Evolutionary conservation across 106 monocot species (phyloP), one percentile per base, ranked within the genome.

Genomic region (Hemerocallis citrina): DNA sequence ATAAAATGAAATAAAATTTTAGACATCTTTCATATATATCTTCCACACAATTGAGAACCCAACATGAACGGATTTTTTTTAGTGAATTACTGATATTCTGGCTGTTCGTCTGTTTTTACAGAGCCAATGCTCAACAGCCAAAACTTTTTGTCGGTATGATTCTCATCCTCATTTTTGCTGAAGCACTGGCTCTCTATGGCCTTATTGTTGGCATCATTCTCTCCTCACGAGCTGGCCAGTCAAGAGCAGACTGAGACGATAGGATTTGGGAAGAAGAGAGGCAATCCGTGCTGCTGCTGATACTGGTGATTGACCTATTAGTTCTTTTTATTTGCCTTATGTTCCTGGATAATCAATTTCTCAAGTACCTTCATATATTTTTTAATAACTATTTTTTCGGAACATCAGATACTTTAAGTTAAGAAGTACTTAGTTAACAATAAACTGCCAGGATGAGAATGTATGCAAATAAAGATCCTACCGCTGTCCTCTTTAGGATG

Each of bases 121-220:
- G 81, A 58, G 81, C 81, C 5, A 81, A 81, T 33, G 81, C 81
- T 14, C 81, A 81, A 23, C 81, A 81, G 57, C 81, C 81, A 5
- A 81, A 81, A 39, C 70, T 81, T 29, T 81, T 81, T 36, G 81
- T 81, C 5, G 81, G 81, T 45, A 81, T 81, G 81, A 81, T 81
- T 52, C 81, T 81, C 10, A 81, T 81, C 21, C 75, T 81, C 28
- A 81, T 81, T 32, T 81, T 81, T 59, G 81, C 81, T 1, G 81
- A 81, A 46, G 81, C 81, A 3, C 52, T 81, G 32, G 81, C 81
- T 17, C 72, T 81, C 17, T 81, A 81, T 39, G 81, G 81, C 23
- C 67, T 81, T 15, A 81, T 81, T 28, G 81, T 81, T 1, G 75
- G 81, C 25, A 80, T 80, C 61, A 80, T 80, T 14, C 56, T 80